Evolutionary conservation across 2,329 filamentous ascomycete species (phyloP).

Genomic region (Colletotrichum destructivum): DNA sequence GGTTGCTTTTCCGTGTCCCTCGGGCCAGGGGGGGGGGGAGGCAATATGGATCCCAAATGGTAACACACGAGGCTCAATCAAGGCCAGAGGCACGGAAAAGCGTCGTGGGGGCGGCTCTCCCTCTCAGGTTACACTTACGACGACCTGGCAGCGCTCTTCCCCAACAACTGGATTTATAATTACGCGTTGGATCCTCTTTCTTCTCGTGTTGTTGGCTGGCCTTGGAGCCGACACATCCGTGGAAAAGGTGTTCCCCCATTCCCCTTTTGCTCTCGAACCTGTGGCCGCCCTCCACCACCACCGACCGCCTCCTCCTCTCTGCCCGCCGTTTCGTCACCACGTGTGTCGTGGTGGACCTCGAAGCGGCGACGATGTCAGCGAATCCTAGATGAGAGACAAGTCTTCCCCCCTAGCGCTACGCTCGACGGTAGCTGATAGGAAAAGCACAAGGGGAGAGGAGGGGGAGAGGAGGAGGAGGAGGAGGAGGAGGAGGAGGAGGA

Average conservation of each 20-base stretch:
- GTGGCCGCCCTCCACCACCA: too few species aligned
- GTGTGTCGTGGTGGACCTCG: constrained; percentile 6
- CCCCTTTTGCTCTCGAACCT: neutral
- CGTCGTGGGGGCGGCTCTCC: neutral
- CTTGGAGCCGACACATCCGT: constrained; percentile 28
- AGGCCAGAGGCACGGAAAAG: constrained; percentile 27
- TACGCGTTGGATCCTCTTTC: constrained; percentile 5
- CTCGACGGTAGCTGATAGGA: constrained; percentile 3
- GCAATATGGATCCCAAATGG: too few species aligned
- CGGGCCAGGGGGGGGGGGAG: neutral
- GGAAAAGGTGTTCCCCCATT: constrained; percentile 12
- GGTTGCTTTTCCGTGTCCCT: constrained; percentile 3
- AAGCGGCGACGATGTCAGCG: neutral
- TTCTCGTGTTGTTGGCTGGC: neutral
- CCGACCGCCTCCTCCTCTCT: neutral
- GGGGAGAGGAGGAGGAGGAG: neutral
- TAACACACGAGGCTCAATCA: constrained; percentile 18
- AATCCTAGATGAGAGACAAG: neutral
- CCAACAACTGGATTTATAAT: constrained; percentile 31
- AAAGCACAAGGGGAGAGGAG: constrained; percentile 6
- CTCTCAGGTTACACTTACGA: neutral
- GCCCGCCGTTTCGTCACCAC: constrained; percentile 2
- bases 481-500: too few species aligned
- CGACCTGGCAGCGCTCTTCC: neutral
- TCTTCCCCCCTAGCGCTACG: neutral